Evolutionary conservation across 169 alveolate species (phyloP).

Genomic region (Eimeria brunetti): DNA sequence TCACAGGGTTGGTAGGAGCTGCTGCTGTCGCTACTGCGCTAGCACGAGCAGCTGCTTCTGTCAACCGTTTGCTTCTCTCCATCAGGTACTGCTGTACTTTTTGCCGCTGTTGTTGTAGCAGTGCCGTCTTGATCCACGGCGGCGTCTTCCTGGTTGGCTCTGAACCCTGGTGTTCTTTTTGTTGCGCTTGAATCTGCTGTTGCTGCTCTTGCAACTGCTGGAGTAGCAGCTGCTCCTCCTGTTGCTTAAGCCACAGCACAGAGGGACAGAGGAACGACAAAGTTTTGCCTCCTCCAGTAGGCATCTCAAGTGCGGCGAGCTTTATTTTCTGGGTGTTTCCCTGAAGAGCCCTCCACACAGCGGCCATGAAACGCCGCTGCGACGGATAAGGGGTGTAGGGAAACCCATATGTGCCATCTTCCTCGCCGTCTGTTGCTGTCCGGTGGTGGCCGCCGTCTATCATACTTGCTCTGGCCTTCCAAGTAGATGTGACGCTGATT

Average conservation of each 20-base stretch:
- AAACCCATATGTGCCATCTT: conserved; percentile 58
- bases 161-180: neutral
- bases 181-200: conserved; percentile 13
- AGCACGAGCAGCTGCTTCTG: conserved; percentile 11
- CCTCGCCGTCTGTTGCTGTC: neutral
- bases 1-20: too few relatives aligned
- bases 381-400: conserved; percentile 47
- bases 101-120: conserved; percentile 49
- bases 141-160: neutral
- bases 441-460: neutral
- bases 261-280: conserved; percentile 75
- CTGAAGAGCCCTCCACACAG: conserved; percentile 65
- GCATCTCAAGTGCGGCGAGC: conserved; percentile 68
- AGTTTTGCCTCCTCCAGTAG: conserved; percentile 76
- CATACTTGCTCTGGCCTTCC: neutral
- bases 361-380: conserved; percentile 39
- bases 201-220: conserved; percentile 41
- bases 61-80: conserved; percentile 25
- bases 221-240: conserved; percentile 42
- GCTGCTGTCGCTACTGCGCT: neutral
- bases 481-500: neutral
- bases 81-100: conserved; percentile 17
- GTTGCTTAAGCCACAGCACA: conserved; percentile 53
- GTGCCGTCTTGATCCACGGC: conserved; percentile 42
- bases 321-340: conserved; percentile 27